phyloP scores from a whole-genome alignment of 2,329 filamentous ascomycete genomes.

The Tolypocladium guangdongense region DNA sequence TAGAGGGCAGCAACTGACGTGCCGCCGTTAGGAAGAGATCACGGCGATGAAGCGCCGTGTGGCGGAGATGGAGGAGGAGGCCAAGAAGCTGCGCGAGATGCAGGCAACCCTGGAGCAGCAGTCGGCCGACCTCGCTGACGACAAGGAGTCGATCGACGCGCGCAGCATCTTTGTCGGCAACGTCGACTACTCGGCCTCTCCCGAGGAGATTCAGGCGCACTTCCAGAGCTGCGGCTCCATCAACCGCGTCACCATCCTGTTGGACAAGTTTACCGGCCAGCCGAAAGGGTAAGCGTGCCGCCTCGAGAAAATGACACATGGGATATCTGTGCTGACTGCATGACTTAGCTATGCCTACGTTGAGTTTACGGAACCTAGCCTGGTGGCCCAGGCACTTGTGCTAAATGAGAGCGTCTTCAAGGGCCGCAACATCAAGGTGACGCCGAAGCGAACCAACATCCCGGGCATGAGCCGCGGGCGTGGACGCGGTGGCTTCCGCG shows the following conservation, averaged over 20 bases:
- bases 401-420: constrained; percentile 96
- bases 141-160: constrained; percentile 90
- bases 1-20: constrained; percentile 17
- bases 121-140: constrained; percentile 71
- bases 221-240: constrained; percentile 96
- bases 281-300: constrained; percentile 70
- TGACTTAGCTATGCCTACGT: constrained; percentile 84
- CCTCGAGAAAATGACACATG: background rate
- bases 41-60: constrained; percentile 78
- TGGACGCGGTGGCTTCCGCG: constrained; percentile 43
- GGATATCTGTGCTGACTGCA: background rate
- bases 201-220: constrained; percentile 92
- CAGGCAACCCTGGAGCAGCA: constrained; percentile 78
- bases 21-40: constrained; percentile 56
- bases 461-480: constrained; percentile 85
- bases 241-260: constrained; percentile 91
- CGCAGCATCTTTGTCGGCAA: constrained; percentile 98
- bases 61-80: constrained; percentile 85
- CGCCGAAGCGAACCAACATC: constrained; percentile 89
- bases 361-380: constrained; percentile 87
- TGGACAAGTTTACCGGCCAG: constrained; percentile 98
- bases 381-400: constrained; percentile 87
- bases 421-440: constrained; percentile 88
- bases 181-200: constrained; percentile 93
- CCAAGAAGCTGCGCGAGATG: constrained; percentile 78